A percentile compares a stretch with the other conserved stretches of the same genome.
These are phyloP conservation scores for Talaromyces nanjingensis DNA, from an alignment of 495 filamentous ascomycete genomes.

Conservation along the genomic window DNA sequence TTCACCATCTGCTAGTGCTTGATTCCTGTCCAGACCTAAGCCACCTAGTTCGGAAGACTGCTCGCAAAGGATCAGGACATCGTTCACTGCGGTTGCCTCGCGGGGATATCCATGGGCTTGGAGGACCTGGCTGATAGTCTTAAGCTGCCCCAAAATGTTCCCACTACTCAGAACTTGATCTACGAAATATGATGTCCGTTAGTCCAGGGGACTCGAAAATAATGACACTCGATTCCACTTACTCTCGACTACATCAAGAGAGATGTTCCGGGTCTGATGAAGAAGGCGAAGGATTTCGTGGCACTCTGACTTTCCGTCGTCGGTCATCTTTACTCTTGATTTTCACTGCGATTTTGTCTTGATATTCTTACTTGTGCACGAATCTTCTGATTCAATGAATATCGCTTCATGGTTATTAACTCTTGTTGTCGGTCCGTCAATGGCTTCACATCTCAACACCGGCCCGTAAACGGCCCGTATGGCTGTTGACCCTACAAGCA, in stretches of 20 bases:
- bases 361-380: not conserved
- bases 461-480: conserved; percentile 9
- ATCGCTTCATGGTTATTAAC: not conserved
- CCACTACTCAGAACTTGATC: not conserved
- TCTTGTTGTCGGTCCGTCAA: not conserved
- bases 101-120: conserved; percentile 1
- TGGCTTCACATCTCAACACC: not conserved
- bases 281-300: not conserved
- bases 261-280: not conserved
- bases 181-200: not conserved
- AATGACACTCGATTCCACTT: not conserved
- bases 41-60: conserved; percentile 15
- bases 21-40: conserved; percentile 9
- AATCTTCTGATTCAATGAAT: not conserved
- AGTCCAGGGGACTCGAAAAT: not conserved
- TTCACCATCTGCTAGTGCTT: conserved; percentile 3
- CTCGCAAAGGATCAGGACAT: conserved; percentile 14
- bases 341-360: not conserved
- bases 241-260: not conserved
- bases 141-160: not conserved
- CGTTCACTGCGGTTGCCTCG: conserved; percentile 10
- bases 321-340: not conserved
- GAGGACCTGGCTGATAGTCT: conserved; percentile 1
- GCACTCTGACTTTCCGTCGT: not conserved
- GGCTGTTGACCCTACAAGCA: not conserved